Conservation (phyloP, 2,329 filamentous ascomycete species). For the Teratosphaeria destructans region DNA sequence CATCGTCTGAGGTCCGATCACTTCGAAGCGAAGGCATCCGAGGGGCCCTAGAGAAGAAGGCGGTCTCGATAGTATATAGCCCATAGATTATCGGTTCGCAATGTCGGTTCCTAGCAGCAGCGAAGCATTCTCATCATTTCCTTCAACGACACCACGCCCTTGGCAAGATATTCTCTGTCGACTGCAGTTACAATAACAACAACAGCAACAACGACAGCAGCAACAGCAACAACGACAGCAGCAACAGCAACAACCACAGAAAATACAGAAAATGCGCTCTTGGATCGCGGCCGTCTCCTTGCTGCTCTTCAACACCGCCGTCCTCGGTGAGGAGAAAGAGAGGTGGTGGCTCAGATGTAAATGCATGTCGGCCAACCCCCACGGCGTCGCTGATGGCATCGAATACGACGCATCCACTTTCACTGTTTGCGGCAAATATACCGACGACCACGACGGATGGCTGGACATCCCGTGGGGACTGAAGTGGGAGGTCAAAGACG, state of each 20-base stretch:
- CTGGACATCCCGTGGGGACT: background rate
- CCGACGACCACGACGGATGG: background rate
- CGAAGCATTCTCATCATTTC: background rate
- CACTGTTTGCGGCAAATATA: background rate
- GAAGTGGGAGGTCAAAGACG: background rate
- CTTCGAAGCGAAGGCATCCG: background rate
- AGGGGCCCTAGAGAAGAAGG: background rate
- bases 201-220: background rate
- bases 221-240: background rate
- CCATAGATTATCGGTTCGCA: background rate
- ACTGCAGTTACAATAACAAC: background rate
- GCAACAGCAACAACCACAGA: background rate
- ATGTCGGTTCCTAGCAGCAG: background rate
- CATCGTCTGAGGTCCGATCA: background rate
- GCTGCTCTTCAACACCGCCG: background rate
- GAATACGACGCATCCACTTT: background rate
- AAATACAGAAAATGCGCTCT: background rate
- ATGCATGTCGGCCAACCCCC: background rate
- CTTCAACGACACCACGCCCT: background rate
- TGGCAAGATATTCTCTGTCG: background rate
- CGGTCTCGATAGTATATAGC: background rate
- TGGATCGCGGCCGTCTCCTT: background rate
- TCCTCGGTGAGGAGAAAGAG: background rate
- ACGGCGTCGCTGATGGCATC: background rate
- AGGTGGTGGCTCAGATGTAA: background rate